Evolutionary conservation across 257 asterid species (phyloP).

Genomic region (Ilex asprella): DNA sequence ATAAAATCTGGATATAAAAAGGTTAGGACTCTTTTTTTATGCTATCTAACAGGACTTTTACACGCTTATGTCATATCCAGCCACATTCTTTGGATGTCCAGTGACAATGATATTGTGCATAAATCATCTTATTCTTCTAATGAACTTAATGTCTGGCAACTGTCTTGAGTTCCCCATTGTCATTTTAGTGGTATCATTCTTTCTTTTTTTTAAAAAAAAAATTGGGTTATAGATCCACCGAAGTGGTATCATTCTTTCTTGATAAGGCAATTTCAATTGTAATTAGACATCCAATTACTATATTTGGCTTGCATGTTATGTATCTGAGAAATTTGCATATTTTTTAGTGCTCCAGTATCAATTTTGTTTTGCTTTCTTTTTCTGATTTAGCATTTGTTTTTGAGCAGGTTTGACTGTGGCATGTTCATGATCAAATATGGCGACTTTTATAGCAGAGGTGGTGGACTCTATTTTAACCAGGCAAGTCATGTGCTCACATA

Average conservation of each 20-base stretch:
- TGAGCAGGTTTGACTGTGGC: constrained; percentile 83
- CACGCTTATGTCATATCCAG: too few relatives aligned
- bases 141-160: too few relatives aligned
- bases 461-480: constrained; percentile 76
- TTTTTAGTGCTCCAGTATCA: not conserved
- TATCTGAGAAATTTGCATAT: not conserved
- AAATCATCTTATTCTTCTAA: too few relatives aligned
- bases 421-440: constrained; percentile 90
- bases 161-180: too few relatives aligned
- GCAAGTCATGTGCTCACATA: constrained; percentile 25
- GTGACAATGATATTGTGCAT: too few relatives aligned
- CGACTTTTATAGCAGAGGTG: constrained; percentile 80
- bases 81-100: not conserved
- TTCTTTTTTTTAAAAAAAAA: too few relatives aligned
- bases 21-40: not conserved
- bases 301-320: too few relatives aligned
- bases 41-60: not conserved
- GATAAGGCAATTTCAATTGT: too few relatives aligned
- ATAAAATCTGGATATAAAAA: not conserved
- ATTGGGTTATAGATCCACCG: too few relatives aligned
- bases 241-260: too few relatives aligned
- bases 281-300: too few relatives aligned
- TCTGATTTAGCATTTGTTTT: not conserved
- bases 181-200: too few relatives aligned
- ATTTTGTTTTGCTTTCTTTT: not conserved